Evolutionary conservation across 805 yeast genomes (phyloP), one percentile per base, ranked within the genome.

Genomic region (Ogataea wickerhamii): DNA sequence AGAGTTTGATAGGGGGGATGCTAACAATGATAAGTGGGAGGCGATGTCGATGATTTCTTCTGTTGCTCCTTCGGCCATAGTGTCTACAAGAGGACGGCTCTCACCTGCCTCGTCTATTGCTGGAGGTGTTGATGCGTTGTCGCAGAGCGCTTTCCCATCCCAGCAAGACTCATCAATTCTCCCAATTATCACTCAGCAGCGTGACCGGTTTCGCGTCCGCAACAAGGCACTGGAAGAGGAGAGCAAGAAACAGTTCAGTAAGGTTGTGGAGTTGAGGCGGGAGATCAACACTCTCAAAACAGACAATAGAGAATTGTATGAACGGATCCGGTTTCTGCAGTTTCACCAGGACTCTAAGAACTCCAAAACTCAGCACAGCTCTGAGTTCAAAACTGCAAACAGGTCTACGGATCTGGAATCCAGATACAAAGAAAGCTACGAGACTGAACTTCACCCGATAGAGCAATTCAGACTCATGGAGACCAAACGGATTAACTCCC

Each of bases 181-280:
- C 35, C 94, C 95, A 1, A 87, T 91, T 37, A 78, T 93, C 20
- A 88, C 96, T 11, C 89, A 91, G 55, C 98, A 91, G 65, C 78
- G 98, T 58, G 98, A 91, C 60, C 70, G 98, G 45, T 88, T 89
- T 68, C 79, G 94, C 52, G 73, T 76, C n/a, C 73, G 87, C 38
- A 87, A 83, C 53, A 76, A 74, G 40, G 96, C 87, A 56, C 70
- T 93, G 38, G 98, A 91, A 58, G 83, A 83, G 39, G 95, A 87
- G 51, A 53, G 81, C 26, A 79, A 84, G 57, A 76, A 74, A 47
- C 78, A 74, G 45, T 68, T 68, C 36, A 57, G 64, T 16, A 68
- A 70, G 27, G 69, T 82, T 19, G 70, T 67, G 26, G 85, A 82
- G 40, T 66, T 87, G 47, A 78, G 79, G 43, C 61, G 82, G 36